These are phyloP conservation scores for Piper betle DNA, from an alignment of 164 flowering plant species.

Conservation along the genomic window DNA sequence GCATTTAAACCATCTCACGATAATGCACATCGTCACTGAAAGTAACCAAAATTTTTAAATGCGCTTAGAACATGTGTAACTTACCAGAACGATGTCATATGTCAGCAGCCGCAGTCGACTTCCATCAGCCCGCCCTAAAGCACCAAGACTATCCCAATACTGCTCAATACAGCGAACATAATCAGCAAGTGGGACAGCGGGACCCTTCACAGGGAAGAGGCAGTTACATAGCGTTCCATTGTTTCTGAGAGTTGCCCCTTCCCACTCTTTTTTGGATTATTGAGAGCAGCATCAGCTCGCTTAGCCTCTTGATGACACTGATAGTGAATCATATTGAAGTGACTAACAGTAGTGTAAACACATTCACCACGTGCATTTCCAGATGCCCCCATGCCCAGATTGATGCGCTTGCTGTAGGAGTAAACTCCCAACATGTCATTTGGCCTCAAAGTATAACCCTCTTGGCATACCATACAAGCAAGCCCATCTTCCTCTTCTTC, in stretches of 20 bases:
- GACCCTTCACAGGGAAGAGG: slow-evolving; percentile 84
- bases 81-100: slow-evolving; percentile 94
- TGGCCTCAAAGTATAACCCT: slow-evolving; percentile 91
- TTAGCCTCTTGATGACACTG: slow-evolving; percentile 99
- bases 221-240: slow-evolving; percentile 95
- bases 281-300: slow-evolving; percentile 90
- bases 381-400: slow-evolving; percentile 67
- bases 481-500: slow-evolving; percentile 94
- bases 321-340: slow-evolving; percentile 93
- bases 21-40: neutral
- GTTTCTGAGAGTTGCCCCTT: slow-evolving; percentile 92
- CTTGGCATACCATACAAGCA: slow-evolving; percentile 99
- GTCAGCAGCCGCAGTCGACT: slow-evolving; percentile 82
- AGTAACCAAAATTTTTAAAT: neutral
- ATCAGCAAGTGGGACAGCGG: slow-evolving; percentile 68
- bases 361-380: slow-evolving; percentile 90
- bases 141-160: slow-evolving; percentile 91
- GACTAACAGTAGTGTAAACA: slow-evolving; percentile 96
- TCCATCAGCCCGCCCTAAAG: slow-evolving; percentile 96
- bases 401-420: slow-evolving; percentile 90
- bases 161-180: slow-evolving; percentile 79
- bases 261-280: slow-evolving; percentile 98
- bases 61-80: neutral
- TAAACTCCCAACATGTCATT: slow-evolving; percentile 83
- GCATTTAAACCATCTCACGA: neutral